These are phyloP conservation scores for Trametes pubescens DNA, from an alignment of 1,284 basidiomycete genomes.

Conservation along the genomic window DNA sequence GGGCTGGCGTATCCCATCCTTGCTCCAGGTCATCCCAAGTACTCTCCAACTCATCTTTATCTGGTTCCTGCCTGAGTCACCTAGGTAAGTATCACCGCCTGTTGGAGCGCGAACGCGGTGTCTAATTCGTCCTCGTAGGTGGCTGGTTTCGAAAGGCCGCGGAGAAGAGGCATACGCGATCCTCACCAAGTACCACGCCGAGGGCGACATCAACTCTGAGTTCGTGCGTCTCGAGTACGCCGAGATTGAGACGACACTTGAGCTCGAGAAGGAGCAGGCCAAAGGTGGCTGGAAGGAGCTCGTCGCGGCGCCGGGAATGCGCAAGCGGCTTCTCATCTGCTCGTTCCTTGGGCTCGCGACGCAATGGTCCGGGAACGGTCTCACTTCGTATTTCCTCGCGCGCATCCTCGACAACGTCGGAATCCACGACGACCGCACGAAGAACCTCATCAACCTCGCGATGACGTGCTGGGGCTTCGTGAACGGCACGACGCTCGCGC, in stretches of 20 bases:
- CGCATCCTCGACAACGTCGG: constrained; percentile 77
- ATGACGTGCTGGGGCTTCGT: constrained; percentile 63
- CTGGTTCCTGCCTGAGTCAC: constrained; percentile 65
- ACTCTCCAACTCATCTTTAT: constrained; percentile 60
- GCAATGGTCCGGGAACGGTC: constrained; percentile 73
- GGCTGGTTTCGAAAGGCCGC: constrained; percentile 60
- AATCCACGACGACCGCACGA: constrained; percentile 63
- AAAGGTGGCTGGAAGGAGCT: constrained; percentile 56
- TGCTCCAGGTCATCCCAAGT: constrained; percentile 66
- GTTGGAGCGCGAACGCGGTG: background rate
- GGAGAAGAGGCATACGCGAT: constrained; percentile 55
- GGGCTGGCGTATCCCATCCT: constrained; percentile 68
- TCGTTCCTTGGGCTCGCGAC: constrained; percentile 66
- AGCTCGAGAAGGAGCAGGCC: constrained; percentile 52
- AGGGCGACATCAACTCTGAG: constrained; percentile 56
- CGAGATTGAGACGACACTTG: constrained; percentile 62
- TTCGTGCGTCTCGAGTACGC: constrained; percentile 62
- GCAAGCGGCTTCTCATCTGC: constrained; percentile 59
- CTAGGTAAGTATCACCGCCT: constrained; percentile 47
- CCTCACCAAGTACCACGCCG: constrained; percentile 61
- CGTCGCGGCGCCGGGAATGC: constrained; percentile 59
- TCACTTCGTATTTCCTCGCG: constrained; percentile 81
- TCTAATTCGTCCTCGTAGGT: constrained; percentile 41
- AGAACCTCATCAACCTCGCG: constrained; percentile 63
- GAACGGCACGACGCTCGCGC: constrained; percentile 58